Percentiles rank a stretch among this genome's conserved stretches.
These are phyloP conservation scores for Beauveria varroae DNA, from an alignment of 2,329 filamentous ascomycete species.

Conservation along the genomic window DNA sequence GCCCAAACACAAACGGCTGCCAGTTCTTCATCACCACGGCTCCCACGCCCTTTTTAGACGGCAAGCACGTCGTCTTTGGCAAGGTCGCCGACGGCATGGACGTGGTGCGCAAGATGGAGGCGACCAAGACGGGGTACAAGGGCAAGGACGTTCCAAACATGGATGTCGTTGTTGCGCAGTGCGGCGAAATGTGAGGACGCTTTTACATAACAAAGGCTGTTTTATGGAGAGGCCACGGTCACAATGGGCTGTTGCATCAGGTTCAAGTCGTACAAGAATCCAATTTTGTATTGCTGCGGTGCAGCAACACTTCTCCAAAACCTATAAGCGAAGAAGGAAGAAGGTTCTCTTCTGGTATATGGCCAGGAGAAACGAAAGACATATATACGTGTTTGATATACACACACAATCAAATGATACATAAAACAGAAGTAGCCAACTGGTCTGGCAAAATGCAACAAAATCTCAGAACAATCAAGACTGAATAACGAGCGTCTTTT, in stretches of 20 bases:
- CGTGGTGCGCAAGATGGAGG: conserved; percentile 86
- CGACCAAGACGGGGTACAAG: conserved; percentile 68
- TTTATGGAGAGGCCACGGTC: background rate
- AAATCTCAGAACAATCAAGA: background rate
- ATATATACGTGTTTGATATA: conserved; percentile 4
- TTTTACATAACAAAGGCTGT: background rate
- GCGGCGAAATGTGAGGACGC: conserved; percentile 74
- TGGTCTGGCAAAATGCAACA: background rate
- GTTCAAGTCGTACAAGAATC: background rate
- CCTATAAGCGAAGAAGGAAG: background rate
- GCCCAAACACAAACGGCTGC: conserved; percentile 85
- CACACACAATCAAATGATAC: background rate
- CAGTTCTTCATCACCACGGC: conserved; percentile 98
- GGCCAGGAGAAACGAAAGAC: conserved; percentile 1
- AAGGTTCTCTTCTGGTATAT: background rate
- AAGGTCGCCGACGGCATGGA: conserved; percentile 86
- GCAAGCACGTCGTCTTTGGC: conserved; percentile 94
- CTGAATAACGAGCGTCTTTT: background rate
- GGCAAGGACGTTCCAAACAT: conserved; percentile 75
- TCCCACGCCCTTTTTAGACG: conserved; percentile 78
- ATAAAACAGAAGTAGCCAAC: background rate
- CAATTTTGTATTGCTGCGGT: background rate
- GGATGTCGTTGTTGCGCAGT: conserved; percentile 78
- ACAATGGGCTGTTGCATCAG: too few relatives aligned
- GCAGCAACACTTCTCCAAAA: background rate